Percentiles rank a stretch among this genome's conserved stretches.
Evolutionary conservation across 2,329 filamentous ascomycete genomes (phyloP).

Genomic region (Graphiopsis chlorocephala): DNA sequence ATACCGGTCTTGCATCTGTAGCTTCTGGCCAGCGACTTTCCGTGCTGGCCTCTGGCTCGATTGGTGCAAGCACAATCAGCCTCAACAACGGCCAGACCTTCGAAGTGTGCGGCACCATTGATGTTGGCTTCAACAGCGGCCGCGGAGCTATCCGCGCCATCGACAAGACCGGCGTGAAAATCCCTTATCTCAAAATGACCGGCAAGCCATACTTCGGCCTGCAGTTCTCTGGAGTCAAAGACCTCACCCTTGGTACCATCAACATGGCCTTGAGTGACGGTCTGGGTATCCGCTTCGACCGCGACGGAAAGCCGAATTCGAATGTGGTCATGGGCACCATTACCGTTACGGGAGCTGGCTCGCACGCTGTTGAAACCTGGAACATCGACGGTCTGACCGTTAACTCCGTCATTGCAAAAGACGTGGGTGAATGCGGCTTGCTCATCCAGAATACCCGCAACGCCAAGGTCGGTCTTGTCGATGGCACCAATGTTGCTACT

Average conservation of each 20-base stretch:
- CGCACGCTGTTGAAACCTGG: constrained; percentile 59
- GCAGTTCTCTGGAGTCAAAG: constrained; percentile 52
- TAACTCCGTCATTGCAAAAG: constrained; percentile 51
- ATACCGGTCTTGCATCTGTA: constrained; percentile 54
- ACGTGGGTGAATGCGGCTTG: constrained; percentile 58
- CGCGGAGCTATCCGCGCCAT: constrained; percentile 56
- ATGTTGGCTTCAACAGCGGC: constrained; percentile 42
- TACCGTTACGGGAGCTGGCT: constrained; percentile 52
- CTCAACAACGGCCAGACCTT: constrained; percentile 56
- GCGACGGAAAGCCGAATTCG: constrained; percentile 51
- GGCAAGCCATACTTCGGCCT: constrained; percentile 58
- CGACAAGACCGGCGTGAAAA: constrained; percentile 49
- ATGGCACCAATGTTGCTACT: constrained; percentile 54
- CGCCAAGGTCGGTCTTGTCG: constrained; percentile 50
- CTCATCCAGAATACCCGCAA: constrained; percentile 55
- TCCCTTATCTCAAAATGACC: constrained; percentile 58
- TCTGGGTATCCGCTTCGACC: constrained; percentile 57
- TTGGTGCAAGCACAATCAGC: constrained; percentile 53
- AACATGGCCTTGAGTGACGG: constrained; percentile 56
- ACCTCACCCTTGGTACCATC: constrained; percentile 51
- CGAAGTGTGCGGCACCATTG: constrained; percentile 58
- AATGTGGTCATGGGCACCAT: constrained; percentile 56
- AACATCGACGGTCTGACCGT: constrained; percentile 57
- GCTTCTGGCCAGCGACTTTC: constrained; percentile 52
- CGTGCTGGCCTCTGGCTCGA: constrained; percentile 55